Conservation (phyloP, 805 yeast species). For the Tetrapisispora namnaoensis region DNA sequence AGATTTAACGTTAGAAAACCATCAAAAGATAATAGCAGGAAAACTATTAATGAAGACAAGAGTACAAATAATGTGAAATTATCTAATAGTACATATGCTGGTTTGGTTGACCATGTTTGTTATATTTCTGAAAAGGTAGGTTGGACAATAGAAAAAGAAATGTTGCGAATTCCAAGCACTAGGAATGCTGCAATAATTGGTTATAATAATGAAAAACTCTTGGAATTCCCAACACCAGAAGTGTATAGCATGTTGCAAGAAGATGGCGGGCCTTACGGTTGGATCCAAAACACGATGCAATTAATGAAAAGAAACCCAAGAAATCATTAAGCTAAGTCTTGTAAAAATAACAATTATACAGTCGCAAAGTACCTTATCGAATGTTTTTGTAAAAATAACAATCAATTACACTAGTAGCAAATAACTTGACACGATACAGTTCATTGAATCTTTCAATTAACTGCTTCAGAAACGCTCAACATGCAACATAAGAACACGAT, state of each 20-base stretch:
- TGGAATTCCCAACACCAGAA: slow-evolving; percentile 28
- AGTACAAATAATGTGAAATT: slow-evolving; percentile 8
- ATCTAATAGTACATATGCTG: slow-evolving; percentile 61
- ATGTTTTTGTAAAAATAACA: too few relatives aligned
- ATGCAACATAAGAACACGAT: too few relatives aligned
- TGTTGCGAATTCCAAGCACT: slow-evolving; percentile 88
- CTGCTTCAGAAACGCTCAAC: too few relatives aligned
- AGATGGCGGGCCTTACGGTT: slow-evolving; percentile 87
- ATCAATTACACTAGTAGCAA: neutral
- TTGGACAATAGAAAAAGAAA: slow-evolving; percentile 78
- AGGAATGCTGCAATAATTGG: slow-evolving; percentile 88
- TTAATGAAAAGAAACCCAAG: slow-evolving; percentile 64
- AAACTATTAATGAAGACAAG: slow-evolving; percentile 2
- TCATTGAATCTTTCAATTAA: too few relatives aligned
- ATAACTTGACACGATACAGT: neutral
- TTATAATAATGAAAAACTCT: slow-evolving; percentile 31
- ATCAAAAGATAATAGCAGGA: neutral
- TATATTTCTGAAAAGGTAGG: slow-evolving; percentile 59
- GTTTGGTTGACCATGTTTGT: slow-evolving; percentile 78
- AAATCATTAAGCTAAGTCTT: slow-evolving; percentile 40
- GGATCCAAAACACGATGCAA: slow-evolving; percentile 74
- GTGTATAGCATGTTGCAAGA: slow-evolving; percentile 52
- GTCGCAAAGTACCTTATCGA: too few relatives aligned
- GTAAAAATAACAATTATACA: too few relatives aligned
- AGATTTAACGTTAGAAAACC: slow-evolving; percentile 44